Base-by-base conservation (phyloP, 2,329 filamentous ascomycete genomes). In the Aureobasidium melanogenum region DNA sequence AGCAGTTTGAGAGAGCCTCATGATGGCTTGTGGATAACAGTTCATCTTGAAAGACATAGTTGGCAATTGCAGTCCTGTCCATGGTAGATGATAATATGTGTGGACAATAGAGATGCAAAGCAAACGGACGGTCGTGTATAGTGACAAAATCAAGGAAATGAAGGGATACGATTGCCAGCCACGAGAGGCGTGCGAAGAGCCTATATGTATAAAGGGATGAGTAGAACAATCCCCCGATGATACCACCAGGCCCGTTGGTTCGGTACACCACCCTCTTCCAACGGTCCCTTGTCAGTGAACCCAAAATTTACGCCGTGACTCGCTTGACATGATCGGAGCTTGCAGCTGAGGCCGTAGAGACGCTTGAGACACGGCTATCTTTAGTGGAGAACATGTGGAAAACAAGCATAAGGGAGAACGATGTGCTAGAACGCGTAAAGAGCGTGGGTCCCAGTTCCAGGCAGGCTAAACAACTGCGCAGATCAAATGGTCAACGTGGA, bases 351-450 rank as follows among this genome's bases (percentile, higher is more conserved):
- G 54, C 32, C 56, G 44, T 41, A 50, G n/a, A 17, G 43, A 32
- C 32, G 22, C 43, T 50, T 59, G 56, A 59, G 56, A 59, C 56
- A 59, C 46, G 56, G 44, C 56, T 59, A 59, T 59, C 55, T 50
- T 59, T 59, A 59, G 56, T 59, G 56, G 34, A 39, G 32, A 41
- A 39, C 34, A 50, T 22, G 15, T 41, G 44, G 56, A 39, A 59
- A 44, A 39, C 43, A 59, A 48, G 38, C 38, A 48, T 59, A 30
- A 30, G n/a, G 19, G 34, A 50, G 43, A 48, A 26, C 17, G 34
- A 46, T 34, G 34, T 19, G 44, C 43, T 59, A 50, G 34, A 48
- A 58, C 41, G 54, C 22, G 30, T 58, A 28, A 46, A 32, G 30
- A 26, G 36, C 30, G 54, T 58, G 39, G 39, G 54, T 46, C 54